Conservation (phyloP, 768 basidiomycete species). For the Trametes villosa region DNA sequence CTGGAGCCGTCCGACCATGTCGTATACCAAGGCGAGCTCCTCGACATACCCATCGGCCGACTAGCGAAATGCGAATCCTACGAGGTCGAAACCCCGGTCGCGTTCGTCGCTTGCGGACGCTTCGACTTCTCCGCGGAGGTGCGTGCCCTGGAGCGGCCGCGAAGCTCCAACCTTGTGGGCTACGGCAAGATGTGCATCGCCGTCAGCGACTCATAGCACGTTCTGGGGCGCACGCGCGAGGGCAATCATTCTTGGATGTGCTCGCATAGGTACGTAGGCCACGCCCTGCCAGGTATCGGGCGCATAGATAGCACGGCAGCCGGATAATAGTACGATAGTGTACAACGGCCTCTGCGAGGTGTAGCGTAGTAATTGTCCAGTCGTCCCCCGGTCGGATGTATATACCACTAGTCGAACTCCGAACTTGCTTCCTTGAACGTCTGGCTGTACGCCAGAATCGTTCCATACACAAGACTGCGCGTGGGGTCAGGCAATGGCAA, state of each 20-base stretch:
- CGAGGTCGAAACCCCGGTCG: conserved; percentile 59
- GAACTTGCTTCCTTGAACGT: conserved; percentile 81
- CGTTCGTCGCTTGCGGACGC: conserved; percentile 72
- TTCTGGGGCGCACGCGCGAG: background rate
- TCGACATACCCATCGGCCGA: conserved; percentile 66
- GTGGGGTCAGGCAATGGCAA: background rate
- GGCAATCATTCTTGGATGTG: background rate
- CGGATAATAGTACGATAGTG: conserved; percentile 26
- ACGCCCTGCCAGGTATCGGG: background rate
- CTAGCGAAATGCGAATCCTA: conserved; percentile 57
- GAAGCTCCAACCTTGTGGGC: conserved; percentile 16
- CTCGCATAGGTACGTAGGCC: background rate
- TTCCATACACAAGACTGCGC: conserved; percentile 80
- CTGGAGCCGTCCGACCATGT: conserved; percentile 66
- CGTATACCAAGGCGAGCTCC: conserved; percentile 68
- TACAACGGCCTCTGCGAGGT: conserved; percentile 24
- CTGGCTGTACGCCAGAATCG: conserved; percentile 86
- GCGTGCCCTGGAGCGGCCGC: conserved; percentile 29
- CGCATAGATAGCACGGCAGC: conserved; percentile 15
- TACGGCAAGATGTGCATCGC: conserved; percentile 22
- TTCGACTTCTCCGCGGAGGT: conserved; percentile 55
- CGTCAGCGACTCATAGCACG: conserved; percentile 11
- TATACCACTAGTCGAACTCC: conserved; percentile 67
- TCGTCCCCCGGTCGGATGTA: conserved; percentile 10
- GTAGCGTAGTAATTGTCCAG: conserved; percentile 23